Conservation (phyloP, 306 rosid species). For the Acacia acuminata region DNA sequence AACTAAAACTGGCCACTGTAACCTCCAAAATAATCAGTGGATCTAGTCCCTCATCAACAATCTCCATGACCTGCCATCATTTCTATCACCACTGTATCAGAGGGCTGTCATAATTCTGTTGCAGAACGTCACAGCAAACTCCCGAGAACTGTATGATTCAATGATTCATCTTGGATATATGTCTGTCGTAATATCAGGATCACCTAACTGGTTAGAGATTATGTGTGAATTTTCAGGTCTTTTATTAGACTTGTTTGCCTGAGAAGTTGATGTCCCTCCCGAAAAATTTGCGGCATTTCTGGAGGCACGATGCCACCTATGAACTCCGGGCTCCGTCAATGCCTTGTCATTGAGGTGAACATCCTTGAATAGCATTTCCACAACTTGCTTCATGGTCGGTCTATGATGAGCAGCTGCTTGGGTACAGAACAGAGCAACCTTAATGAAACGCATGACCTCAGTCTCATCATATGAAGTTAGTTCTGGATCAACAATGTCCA, state of each 20-base stretch:
- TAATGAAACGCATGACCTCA: slow-evolving; percentile 63
- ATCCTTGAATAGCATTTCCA: slow-evolving; percentile 77
- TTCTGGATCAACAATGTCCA: slow-evolving; percentile 73
- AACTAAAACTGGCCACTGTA: neutral
- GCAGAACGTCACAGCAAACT: neutral
- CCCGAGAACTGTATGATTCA: slow-evolving; percentile 12
- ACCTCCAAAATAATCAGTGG: neutral
- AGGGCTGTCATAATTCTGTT: neutral
- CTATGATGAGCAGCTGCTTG: slow-evolving; percentile 72
- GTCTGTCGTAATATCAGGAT: slow-evolving; percentile 29
- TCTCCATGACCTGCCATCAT: neutral
- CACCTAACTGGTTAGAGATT: slow-evolving; percentile 4
- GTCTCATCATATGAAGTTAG: slow-evolving; percentile 48
- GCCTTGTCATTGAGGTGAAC: slow-evolving; percentile 73
- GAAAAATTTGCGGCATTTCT: slow-evolving; percentile 11
- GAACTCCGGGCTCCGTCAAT: slow-evolving; percentile 64
- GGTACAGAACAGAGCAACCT: slow-evolving; percentile 82
- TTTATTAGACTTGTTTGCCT: slow-evolving; percentile 25
- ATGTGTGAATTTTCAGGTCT: slow-evolving; percentile 10
- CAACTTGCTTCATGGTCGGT: slow-evolving; percentile 81
- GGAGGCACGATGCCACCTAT: slow-evolving; percentile 40
- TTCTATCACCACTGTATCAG: too few relatives aligned
- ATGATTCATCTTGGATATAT: slow-evolving; percentile 51
- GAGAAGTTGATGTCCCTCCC: slow-evolving; percentile 42
- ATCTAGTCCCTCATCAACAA: neutral